A percentile compares a stretch with the other conserved stretches of the same genome.
Evolutionary conservation across 306 rosid genomes (phyloP).

Genomic region (Cicer cuneatum): DNA sequence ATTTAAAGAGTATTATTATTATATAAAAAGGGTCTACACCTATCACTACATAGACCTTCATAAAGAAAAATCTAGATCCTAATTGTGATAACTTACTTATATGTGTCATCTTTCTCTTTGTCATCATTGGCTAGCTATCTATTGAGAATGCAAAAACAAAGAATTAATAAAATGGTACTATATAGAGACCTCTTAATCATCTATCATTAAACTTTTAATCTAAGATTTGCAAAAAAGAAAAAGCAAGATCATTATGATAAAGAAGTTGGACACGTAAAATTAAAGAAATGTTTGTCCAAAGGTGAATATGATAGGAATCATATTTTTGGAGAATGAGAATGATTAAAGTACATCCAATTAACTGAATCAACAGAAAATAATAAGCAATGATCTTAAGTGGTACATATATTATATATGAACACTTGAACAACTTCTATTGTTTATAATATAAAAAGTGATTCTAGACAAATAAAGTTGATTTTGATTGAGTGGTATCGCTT

Average conservation of each 20-base stretch:
- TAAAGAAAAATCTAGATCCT: constrained; percentile 58
- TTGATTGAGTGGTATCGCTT: no score
- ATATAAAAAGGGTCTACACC: constrained; percentile 41
- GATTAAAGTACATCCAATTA: constrained; percentile 52
- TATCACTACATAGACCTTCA: constrained; percentile 43
- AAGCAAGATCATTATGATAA: constrained; percentile 60
- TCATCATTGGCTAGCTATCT: constrained; percentile 47
- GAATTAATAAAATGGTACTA: constrained; percentile 41
- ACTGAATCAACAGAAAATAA: constrained; percentile 61
- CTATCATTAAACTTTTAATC: constrained; percentile 61
- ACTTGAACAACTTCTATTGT: constrained; percentile 27
- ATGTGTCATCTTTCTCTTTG: constrained; percentile 46
- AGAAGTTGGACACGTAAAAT: constrained; percentile 60
- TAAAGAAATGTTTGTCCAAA: constrained; percentile 64
- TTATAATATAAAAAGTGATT: constrained; percentile 31
- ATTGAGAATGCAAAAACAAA: constrained; percentile 49
- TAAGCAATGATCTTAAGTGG: constrained; percentile 47
- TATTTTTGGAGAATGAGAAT: constrained; percentile 48
- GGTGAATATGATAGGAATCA: constrained; percentile 54
- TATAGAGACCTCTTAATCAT: constrained; percentile 49
- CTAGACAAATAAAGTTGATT: no score
- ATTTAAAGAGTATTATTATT: no score
- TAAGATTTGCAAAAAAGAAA: constrained; percentile 58
- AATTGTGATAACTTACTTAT: constrained; percentile 68
- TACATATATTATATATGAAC: constrained; percentile 39